Evolutionary conservation across 148 eudicot species (phyloP).

Genomic region (Tetragonia tetragonoides): DNA sequence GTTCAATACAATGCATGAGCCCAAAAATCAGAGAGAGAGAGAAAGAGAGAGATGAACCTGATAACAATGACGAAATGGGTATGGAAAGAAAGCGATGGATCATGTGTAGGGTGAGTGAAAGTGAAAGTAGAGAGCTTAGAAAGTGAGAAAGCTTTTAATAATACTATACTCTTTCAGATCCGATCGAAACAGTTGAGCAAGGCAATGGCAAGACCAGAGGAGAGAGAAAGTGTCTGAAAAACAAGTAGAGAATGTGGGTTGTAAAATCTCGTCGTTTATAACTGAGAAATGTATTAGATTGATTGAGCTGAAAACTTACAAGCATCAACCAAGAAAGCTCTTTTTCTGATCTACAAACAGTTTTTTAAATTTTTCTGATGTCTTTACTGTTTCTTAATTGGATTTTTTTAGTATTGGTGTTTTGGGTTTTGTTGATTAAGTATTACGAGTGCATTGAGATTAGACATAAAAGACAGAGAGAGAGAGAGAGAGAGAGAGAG

Average conservation of each 20-base stretch:
- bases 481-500: neutral
- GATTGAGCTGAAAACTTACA: neutral
- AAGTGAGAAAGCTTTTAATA: constrained; percentile 36
- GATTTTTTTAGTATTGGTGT: neutral
- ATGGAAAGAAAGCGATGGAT: constrained; percentile 39
- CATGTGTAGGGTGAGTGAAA: constrained; percentile 37
- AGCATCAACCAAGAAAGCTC: constrained; percentile 5
- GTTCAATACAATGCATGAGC: constrained; percentile 20
- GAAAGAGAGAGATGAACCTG: constrained; percentile 34
- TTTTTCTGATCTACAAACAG: neutral
- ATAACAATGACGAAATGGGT: constrained; percentile 25
- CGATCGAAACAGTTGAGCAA: constrained; percentile 11
- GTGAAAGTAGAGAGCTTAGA: constrained; percentile 27
- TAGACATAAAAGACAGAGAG: neutral
- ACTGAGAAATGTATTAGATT: neutral
- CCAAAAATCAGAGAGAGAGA: neutral
- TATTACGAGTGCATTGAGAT: neutral
- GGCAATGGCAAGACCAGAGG: neutral
- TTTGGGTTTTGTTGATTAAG: neutral
- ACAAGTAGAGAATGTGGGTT: constrained; percentile 15
- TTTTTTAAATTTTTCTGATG: too few relatives aligned
- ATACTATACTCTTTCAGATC: constrained; percentile 13
- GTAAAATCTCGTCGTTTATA: constrained; percentile 16
- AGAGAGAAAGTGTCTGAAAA: neutral
- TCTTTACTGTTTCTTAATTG: too few relatives aligned